phyloP scores from a whole-genome alignment of 805 yeast genomes.

The Yarrowia osloensis region DNA sequence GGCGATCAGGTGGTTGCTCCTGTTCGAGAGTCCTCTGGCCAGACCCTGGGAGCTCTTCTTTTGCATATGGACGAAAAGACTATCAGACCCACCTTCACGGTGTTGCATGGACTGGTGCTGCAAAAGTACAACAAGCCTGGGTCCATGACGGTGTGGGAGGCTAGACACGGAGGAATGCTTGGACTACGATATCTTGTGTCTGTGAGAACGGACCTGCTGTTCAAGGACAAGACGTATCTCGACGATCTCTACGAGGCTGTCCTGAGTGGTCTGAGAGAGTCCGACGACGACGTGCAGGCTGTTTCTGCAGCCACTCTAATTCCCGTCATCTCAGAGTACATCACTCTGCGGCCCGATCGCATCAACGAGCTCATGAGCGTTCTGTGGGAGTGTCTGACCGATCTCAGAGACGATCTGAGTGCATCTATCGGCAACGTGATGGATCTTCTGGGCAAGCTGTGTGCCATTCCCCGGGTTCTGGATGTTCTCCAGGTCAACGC shows the following conservation, averaged over 20 bases:
- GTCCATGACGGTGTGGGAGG: conserved; percentile 81
- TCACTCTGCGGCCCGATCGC: conserved; percentile 55
- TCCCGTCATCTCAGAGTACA: conserved; percentile 88
- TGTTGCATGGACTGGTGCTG: conserved; percentile 66
- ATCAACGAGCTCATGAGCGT: conserved; percentile 57
- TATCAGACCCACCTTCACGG: conserved; percentile 62
- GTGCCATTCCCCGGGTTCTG: conserved; percentile 77
- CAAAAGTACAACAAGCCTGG: conserved; percentile 52
- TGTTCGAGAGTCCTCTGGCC: conserved; percentile 95
- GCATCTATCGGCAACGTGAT: conserved; percentile 95
- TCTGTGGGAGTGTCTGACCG: conserved; percentile 87
- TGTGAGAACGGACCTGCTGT: conserved; percentile 76
- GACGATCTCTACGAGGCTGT: conserved; percentile 81
- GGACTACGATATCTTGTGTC: conserved; percentile 92
- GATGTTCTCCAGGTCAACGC: conserved; percentile 69
- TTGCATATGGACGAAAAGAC: conserved; percentile 66
- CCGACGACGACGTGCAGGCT: conserved; percentile 95
- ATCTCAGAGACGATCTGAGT: conserved; percentile 85
- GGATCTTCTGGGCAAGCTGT: conserved; percentile 87
- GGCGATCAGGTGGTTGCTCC: conserved; percentile 98
- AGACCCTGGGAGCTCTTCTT: conserved; percentile 84
- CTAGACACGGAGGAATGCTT: conserved; percentile 95
- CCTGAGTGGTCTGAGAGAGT: conserved; percentile 73
- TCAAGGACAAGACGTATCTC: conserved; percentile 55
- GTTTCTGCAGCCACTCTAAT: conserved; percentile 91